Base-by-base conservation (phyloP, 768 basidiomycete species). In the Hemileccinum impolitum region DNA sequence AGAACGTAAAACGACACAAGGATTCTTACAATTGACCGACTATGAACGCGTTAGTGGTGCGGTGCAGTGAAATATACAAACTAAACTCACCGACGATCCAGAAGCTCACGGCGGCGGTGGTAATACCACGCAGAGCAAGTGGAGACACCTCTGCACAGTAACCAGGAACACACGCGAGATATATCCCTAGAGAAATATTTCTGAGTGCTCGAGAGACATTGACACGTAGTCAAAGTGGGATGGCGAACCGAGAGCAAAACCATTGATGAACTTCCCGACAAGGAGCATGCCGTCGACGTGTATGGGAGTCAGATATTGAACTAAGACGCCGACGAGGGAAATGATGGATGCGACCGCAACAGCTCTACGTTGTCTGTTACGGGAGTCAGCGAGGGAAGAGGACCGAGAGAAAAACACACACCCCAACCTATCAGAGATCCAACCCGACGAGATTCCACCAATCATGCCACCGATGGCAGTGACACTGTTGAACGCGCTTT, bases 141-240 rank as follows among this genome's bases (percentile, higher is more conserved):
- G 62, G 62, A n/a, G 62, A 63, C 18, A 64, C 62, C 23, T 64
- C 62, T 3, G 62, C 62, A 38, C 62, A 63, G 17, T 64, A 63
- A 31, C 53, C 43, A 26, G 57, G 53, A 1, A 62, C 57, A 34
- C 54, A 54, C 4, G 62, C 62, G 13, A 64, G 52, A 30, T 41
- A 64, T 57, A 63, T 59, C 6, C 61, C 62, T 56, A 36, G 11
- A 40, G 3, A 0, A 15, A 9, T 17, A 26, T 12, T 1, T 8
- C 15, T 47, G 15, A 52, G 28, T 13, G 23, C 40, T 7, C 31
- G 10, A 28, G 1, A 18, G 12, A 15, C 3, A 6, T 6, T 30
- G 28, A 30, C 9, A 12, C 28, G 9, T 10, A 2, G 8, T 13
- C n/a, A 25, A 18, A 3, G 19, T 30, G 28, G 28, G 39, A 26